A percentile compares a stretch with the other conserved stretches of the same genome.
phyloP scores from a whole-genome alignment of 2,329 filamentous ascomycete genomes.

The Aspergillus sp. region DNA sequence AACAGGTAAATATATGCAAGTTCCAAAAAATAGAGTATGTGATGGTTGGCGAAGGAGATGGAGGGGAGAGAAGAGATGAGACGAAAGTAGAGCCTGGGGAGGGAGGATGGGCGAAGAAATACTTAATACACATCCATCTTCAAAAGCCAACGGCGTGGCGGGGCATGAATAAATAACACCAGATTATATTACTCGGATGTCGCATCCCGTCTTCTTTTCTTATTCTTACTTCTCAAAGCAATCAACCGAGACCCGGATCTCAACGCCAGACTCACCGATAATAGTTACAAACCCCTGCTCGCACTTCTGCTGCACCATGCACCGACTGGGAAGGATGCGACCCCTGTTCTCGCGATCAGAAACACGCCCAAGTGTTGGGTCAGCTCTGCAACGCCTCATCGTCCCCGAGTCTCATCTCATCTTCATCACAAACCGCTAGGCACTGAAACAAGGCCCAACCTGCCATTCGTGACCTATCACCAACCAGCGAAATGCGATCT shows the following conservation, averaged over 20 bases:
- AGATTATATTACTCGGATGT: neutral
- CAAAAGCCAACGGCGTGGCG: neutral
- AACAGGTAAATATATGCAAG: neutral
- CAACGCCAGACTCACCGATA: neutral
- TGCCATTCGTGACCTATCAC: neutral
- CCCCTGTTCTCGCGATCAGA: neutral
- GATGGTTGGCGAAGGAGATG: neutral
- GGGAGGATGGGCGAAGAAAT: neutral
- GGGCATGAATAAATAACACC: neutral
- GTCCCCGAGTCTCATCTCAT: neutral
- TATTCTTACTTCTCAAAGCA: neutral
- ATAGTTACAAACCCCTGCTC: neutral
- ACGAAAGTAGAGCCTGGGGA: neutral
- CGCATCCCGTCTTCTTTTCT: neutral
- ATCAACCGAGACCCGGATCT: neutral
- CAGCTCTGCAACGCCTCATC: neutral
- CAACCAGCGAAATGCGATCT: neutral
- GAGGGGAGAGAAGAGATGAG: neutral
- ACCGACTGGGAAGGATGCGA: conserved; percentile 4
- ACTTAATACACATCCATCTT: neutral
- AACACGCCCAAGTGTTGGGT: neutral
- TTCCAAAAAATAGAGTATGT: neutral
- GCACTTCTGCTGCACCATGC: neutral
- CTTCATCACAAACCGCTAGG: neutral
- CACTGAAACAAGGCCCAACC: neutral